A percentile compares a stretch with the other conserved stretches of the same genome.
Conservation (phyloP, 2,329 filamentous ascomycete genomes). For the Aspergillus pseudoglaucus region DNA sequence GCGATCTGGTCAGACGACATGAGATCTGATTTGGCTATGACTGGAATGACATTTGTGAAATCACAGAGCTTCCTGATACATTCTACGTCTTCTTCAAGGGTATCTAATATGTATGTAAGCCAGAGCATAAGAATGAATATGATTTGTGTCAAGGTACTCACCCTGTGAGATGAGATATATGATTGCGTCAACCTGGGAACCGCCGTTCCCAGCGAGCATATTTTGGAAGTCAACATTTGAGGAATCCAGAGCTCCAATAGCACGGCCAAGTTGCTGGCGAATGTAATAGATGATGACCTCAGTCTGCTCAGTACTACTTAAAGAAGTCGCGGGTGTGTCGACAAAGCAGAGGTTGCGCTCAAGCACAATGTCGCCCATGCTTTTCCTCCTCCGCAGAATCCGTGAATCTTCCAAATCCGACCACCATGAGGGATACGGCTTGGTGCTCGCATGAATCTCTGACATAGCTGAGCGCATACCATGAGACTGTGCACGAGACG, state of each 20-base stretch:
- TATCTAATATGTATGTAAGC: conserved; percentile 36
- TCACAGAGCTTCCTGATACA: conserved; percentile 63
- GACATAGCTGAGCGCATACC: conserved; percentile 38
- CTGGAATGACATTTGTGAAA: conserved; percentile 76
- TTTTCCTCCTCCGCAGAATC: conserved; percentile 58
- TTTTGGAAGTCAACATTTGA: conserved; percentile 68
- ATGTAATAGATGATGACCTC: conserved; percentile 64
- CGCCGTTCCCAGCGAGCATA: conserved; percentile 73
- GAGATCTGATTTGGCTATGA: conserved; percentile 71
- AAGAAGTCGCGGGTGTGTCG: conserved; percentile 63
- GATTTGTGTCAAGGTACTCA: conserved; percentile 39
- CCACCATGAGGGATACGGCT: conserved; percentile 86
- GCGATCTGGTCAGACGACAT: conserved; percentile 53
- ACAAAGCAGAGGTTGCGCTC: conserved; percentile 93
- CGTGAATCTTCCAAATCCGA: conserved; percentile 65
- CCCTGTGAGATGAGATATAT: conserved; percentile 73
- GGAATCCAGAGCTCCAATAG: conserved; percentile 55
- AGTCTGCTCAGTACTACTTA: conserved; percentile 49
- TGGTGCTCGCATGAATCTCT: conserved; percentile 73
- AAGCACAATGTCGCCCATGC: conserved; percentile 67
- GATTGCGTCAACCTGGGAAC: conserved; percentile 75
- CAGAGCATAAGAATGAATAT: not conserved
- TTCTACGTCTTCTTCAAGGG: conserved; percentile 60
- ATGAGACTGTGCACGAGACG: conserved; percentile 14
- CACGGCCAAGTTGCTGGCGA: conserved; percentile 60